Percentiles rank a stretch among this genome's conserved stretches.
These are phyloP conservation scores for Auxenochlorella protothecoides DNA, from an alignment of 139 green algal genomes.

Conservation along the genomic window DNA sequence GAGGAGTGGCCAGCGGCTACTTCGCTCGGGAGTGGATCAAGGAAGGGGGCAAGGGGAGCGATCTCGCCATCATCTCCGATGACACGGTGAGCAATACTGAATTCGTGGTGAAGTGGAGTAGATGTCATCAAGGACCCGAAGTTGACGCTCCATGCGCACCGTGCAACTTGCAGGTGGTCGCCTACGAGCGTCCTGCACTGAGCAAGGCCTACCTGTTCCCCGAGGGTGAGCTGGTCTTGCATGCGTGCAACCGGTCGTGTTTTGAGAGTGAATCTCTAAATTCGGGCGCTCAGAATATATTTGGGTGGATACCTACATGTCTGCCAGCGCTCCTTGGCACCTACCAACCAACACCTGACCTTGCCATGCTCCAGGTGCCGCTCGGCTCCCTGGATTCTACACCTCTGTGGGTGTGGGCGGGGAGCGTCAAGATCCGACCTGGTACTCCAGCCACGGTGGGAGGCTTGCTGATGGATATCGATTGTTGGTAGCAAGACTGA, in stretches of 20 bases:
- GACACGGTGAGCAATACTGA: conserved; percentile 35
- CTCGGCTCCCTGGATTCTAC: conserved; percentile 88
- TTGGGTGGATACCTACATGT: neutral
- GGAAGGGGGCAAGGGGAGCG: conserved; percentile 20
- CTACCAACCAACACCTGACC: neutral
- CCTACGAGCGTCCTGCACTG: conserved; percentile 84
- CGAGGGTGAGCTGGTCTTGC: conserved; percentile 12
- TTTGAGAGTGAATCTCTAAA: neutral
- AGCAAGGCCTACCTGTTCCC: conserved; percentile 81
- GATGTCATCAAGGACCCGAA: conserved; percentile 9
- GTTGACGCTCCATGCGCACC: too few relatives aligned
- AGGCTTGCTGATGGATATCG: too few relatives aligned
- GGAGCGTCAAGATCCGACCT: conserved; percentile 57
- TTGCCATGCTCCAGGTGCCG: conserved; percentile 27
- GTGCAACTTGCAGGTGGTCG: conserved; percentile 12
- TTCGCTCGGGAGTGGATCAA: conserved; percentile 51
- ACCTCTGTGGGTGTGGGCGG: conserved; percentile 82
- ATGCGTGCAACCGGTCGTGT: neutral
- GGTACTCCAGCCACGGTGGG: conserved; percentile 59
- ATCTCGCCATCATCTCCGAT: conserved; percentile 61
- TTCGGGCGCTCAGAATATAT: neutral
- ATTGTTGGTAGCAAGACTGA: too few relatives aligned
- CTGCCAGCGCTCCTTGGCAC: too few relatives aligned
- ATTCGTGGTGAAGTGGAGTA: neutral
- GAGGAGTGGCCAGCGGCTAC: conserved; percentile 66